Conservation (phyloP, 2,329 filamentous ascomycete genomes). For the Colletotrichum salicis region DNA sequence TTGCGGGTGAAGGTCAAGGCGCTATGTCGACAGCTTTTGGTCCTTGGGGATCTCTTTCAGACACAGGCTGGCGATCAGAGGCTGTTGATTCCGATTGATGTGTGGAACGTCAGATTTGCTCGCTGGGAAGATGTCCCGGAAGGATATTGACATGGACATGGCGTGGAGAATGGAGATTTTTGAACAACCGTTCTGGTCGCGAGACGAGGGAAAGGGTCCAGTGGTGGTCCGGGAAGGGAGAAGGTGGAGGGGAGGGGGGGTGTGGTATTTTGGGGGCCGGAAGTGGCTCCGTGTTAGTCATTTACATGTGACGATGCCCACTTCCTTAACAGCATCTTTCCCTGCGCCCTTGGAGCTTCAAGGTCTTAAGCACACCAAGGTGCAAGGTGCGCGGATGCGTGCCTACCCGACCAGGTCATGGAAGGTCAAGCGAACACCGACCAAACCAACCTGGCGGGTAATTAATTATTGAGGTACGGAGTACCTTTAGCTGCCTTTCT, state of each 20-base stretch:
- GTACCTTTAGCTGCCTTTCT: neutral
- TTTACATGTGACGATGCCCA: neutral
- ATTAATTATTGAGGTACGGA: neutral
- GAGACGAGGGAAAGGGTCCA: neutral
- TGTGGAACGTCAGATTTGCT: slow-evolving; percentile 19
- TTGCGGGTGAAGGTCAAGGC: neutral
- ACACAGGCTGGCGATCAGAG: neutral
- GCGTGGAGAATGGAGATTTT: slow-evolving; percentile 28
- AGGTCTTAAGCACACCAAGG: neutral
- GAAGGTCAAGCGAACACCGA: neutral
- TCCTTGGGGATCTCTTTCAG: neutral
- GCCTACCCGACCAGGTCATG: neutral
- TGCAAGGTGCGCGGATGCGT: too few species aligned
- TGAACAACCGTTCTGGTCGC: neutral
- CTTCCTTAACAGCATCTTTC: neutral
- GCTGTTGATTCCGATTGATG: neutral
- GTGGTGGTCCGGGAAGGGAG: neutral
- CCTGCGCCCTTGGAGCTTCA: neutral
- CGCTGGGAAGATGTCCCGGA: slow-evolving; percentile 4
- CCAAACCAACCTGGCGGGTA: neutral
- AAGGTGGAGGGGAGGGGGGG: neutral
- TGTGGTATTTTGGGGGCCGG: slow-evolving; percentile 3
- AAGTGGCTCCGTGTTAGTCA: slow-evolving; percentile 25
- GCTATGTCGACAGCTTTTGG: neutral
- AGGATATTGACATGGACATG: slow-evolving; percentile 1